phyloP scores from a whole-genome alignment of 2,329 filamentous ascomycete species.

The Albifimbria verrucaria region DNA sequence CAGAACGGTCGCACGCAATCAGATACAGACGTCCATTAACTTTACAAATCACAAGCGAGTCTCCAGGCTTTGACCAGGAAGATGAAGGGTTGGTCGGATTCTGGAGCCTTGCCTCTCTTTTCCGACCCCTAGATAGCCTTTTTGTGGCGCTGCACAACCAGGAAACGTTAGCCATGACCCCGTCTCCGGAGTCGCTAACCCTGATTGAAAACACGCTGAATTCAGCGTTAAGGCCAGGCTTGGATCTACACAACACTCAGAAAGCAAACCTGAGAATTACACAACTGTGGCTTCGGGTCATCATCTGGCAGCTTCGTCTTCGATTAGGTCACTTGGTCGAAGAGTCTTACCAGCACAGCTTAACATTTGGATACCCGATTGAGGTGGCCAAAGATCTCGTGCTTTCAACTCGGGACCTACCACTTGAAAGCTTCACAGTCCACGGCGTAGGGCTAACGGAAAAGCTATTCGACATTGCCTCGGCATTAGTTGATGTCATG shows the following conservation, averaged over 20 bases:
- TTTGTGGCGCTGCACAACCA: slow-evolving; percentile 39
- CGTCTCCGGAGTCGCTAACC: slow-evolving; percentile 29
- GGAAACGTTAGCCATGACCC: slow-evolving; percentile 27
- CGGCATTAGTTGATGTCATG: slow-evolving; percentile 40
- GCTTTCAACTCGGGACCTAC: slow-evolving; percentile 33
- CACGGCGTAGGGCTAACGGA: slow-evolving; percentile 45
- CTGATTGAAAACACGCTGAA: slow-evolving; percentile 34
- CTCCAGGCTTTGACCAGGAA: slow-evolving; percentile 26
- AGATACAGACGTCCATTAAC: slow-evolving; percentile 41
- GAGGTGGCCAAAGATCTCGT: slow-evolving; percentile 37
- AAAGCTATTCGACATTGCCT: slow-evolving; percentile 43
- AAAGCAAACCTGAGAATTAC: slow-evolving; percentile 42
- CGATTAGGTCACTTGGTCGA: slow-evolving; percentile 38
- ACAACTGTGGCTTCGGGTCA: slow-evolving; percentile 42
- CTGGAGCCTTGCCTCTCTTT: slow-evolving; percentile 36
- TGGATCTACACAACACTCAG: slow-evolving; percentile 37
- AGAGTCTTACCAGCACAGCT: slow-evolving; percentile 25
- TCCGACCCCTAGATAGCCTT: slow-evolving; percentile 37
- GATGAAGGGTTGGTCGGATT: slow-evolving; percentile 33
- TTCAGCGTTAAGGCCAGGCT: slow-evolving; percentile 28
- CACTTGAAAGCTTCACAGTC: slow-evolving; percentile 35
- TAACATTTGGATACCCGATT: slow-evolving; percentile 40
- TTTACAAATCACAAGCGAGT: slow-evolving; percentile 35
- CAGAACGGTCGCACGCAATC: slow-evolving; percentile 41
- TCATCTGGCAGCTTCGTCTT: slow-evolving; percentile 42